Conservation (phyloP, 2,329 filamentous ascomycete genomes). For the Myotisia sp. region DNA sequence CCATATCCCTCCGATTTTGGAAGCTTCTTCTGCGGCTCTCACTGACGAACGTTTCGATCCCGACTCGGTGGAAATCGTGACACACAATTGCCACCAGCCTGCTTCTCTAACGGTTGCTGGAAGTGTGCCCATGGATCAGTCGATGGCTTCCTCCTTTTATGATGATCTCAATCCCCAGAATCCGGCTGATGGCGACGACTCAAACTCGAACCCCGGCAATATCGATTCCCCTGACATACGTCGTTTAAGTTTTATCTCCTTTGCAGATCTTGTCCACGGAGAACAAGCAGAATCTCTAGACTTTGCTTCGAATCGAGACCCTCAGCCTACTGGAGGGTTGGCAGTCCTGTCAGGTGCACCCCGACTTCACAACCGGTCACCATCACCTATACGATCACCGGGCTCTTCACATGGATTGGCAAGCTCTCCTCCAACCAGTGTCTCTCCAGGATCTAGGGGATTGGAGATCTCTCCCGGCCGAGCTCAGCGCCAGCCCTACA, state of each 20-base stretch:
- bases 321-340: conserved; percentile 53
- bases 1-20: conserved; percentile 78
- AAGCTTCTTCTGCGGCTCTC: conserved; percentile 82
- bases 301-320: conserved; percentile 46
- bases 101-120: conserved; percentile 49
- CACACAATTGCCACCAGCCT: conserved; percentile 68
- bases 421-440: conserved; percentile 30
- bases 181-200: conserved; percentile 45
- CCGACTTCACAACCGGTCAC: conserved; percentile 36
- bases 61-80: conserved; percentile 85
- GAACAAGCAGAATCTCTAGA: conserved; percentile 37
- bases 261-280: conserved; percentile 83
- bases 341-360: conserved; percentile 29
- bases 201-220: conserved; percentile 60
- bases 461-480: conserved; percentile 52
- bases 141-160: conserved; percentile 21
- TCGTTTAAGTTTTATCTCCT: conserved; percentile 86
- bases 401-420: conserved; percentile 36
- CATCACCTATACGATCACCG: conserved; percentile 9
- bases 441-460: conserved; percentile 56
- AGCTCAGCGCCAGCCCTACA: conserved; percentile 45
- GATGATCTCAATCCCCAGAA: conserved; percentile 46
- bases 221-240: conserved; percentile 66
- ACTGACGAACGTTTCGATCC: conserved; percentile 74
- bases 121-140: conserved; percentile 30